Evolutionary conservation across 495 filamentous ascomycete genomes (phyloP).

Genomic region (Eremomyces bilateralis): DNA sequence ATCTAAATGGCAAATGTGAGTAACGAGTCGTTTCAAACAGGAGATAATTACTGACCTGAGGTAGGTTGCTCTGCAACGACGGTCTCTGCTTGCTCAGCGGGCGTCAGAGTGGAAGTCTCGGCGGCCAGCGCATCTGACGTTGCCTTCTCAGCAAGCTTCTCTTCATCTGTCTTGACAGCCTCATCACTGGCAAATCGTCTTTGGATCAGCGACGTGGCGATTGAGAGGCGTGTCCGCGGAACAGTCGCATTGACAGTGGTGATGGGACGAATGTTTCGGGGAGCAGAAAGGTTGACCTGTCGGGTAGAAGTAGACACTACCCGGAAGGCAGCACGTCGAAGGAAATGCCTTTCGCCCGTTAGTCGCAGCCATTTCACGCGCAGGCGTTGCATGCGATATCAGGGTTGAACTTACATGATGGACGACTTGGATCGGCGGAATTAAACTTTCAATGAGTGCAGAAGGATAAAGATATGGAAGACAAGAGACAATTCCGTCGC

Average conservation of each 20-base stretch:
- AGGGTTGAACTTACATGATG: too few species aligned
- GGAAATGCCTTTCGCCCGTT: constrained; percentile 16
- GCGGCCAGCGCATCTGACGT: constrained; percentile 4
- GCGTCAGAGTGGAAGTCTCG: not conserved
- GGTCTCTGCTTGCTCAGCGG: not conserved
- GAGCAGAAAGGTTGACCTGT: constrained; percentile 20
- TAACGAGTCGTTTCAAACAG: not conserved
- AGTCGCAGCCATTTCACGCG: too few species aligned
- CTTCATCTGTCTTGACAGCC: constrained; percentile 12
- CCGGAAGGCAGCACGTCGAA: constrained; percentile 14
- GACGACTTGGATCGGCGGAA: too few species aligned
- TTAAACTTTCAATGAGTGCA: too few species aligned
- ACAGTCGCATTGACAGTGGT: constrained; percentile 13
- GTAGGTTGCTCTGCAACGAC: not conserved
- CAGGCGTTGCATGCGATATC: too few species aligned
- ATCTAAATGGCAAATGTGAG: constrained; percentile 6
- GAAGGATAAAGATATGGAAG: too few species aligned
- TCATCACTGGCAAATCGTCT: constrained; percentile 25
- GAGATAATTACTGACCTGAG: not conserved
- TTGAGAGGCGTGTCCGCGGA: constrained; percentile 9
- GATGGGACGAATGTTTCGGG: constrained; percentile 22
- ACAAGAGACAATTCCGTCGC: too few species aligned
- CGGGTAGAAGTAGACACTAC: constrained; percentile 26
- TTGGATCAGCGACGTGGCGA: constrained; percentile 16
- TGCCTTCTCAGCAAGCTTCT: constrained; percentile 3